Evolutionary conservation across 2,329 filamentous ascomycete species (phyloP).

Genomic region (Hirsutella minnesotensis): DNA sequence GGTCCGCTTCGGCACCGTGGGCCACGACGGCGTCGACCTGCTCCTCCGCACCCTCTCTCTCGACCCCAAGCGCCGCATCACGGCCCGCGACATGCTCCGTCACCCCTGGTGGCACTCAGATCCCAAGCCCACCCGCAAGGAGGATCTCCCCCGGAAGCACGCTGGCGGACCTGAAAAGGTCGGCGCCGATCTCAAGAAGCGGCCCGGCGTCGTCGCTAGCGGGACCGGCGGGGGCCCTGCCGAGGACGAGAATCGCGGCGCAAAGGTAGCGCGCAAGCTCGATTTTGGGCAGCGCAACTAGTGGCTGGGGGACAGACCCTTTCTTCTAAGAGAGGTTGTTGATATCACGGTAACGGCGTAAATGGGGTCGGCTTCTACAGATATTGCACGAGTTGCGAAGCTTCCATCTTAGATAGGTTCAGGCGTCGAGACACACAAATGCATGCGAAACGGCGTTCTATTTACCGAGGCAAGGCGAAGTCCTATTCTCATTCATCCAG

Average conservation of each 20-base stretch:
- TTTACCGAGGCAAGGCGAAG: too few relatives aligned
- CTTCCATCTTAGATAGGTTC: too few relatives aligned
- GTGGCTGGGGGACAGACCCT: neutral
- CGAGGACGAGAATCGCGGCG: slow-evolving; percentile 56
- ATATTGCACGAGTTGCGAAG: too few relatives aligned
- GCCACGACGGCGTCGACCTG: slow-evolving; percentile 73
- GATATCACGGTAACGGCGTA: too few relatives aligned
- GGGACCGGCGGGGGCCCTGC: slow-evolving; percentile 23
- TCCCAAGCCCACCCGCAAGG: slow-evolving; percentile 70
- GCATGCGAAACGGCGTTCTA: too few relatives aligned
- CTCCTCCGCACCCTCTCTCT: slow-evolving; percentile 75
- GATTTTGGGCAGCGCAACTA: slow-evolving; percentile 50
- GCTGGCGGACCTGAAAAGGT: slow-evolving; percentile 56
- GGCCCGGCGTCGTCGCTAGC: slow-evolving; percentile 48
- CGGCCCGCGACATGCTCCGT: slow-evolving; percentile 62
- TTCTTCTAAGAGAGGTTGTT: neutral
- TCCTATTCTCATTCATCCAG: too few relatives aligned
- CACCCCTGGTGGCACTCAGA: slow-evolving; percentile 81
- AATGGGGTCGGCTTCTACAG: too few relatives aligned
- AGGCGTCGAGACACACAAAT: too few relatives aligned
- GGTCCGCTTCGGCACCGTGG: slow-evolving; percentile 66
- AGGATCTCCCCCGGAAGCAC: slow-evolving; percentile 65
- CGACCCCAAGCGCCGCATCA: slow-evolving; percentile 77
- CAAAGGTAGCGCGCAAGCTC: slow-evolving; percentile 72
- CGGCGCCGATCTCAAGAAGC: slow-evolving; percentile 70